phyloP scores from a whole-genome alignment of 805 yeast genomes.

The Yarrowia sp. region DNA sequence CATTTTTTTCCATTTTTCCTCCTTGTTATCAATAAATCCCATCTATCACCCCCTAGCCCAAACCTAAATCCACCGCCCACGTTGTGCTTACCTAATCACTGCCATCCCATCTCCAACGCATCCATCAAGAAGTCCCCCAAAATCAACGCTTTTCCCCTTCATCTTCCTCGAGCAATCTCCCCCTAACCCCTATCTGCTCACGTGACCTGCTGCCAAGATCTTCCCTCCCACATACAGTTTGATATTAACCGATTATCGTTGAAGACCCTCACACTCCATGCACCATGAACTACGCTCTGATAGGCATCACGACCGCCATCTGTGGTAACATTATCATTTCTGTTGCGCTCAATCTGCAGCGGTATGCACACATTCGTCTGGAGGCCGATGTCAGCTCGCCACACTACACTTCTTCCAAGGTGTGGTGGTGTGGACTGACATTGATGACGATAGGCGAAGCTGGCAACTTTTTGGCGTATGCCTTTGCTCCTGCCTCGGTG shows the following conservation, averaged over 20 bases:
- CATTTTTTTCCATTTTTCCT: no score
- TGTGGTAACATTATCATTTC: conserved; percentile 52
- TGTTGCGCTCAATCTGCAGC: conserved; percentile 54
- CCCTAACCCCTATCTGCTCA: neutral
- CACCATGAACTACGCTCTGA: conserved; percentile 42
- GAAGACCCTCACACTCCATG: neutral
- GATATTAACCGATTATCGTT: no score
- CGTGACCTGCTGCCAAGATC: conserved; percentile 1
- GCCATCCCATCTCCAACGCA: neutral
- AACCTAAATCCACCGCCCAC: neutral
- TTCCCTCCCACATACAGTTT: conserved; percentile 8
- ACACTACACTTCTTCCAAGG: conserved; percentile 20
- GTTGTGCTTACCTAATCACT: neutral
- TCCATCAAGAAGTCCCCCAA: no score
- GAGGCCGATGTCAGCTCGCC: conserved; percentile 39
- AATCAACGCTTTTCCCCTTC: no score
- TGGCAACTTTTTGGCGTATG: conserved; percentile 59
- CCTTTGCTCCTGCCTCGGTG: conserved; percentile 57
- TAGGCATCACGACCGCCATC: conserved; percentile 51
- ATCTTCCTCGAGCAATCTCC: no score
- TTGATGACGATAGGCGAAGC: conserved; percentile 52
- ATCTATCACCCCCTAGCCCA: neutral
- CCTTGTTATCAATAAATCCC: no score
- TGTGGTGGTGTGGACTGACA: conserved; percentile 42
- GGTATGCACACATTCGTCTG: conserved; percentile 52